Evolutionary conservation across 1,139 yeast species (phyloP).

Genomic region (Suhomyces anneliseae): DNA sequence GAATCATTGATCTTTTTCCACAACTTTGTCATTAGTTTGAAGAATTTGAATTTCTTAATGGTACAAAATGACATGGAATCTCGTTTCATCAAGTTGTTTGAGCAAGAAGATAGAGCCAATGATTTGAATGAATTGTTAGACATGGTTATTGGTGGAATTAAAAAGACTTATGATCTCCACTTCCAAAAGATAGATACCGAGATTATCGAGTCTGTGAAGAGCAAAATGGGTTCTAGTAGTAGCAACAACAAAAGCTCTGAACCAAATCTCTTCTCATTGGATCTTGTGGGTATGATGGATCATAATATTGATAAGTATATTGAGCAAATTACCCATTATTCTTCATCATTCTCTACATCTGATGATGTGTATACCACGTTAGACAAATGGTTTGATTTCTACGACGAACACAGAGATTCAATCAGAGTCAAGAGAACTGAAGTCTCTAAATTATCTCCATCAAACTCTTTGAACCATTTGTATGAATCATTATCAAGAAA

Average conservation of each 20-base stretch:
- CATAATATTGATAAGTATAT: constrained; percentile 28
- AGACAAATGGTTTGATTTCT: constrained; percentile 26
- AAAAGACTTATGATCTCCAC: constrained; percentile 10
- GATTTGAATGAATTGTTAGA: constrained; percentile 6
- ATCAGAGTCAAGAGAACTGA: constrained; percentile 11
- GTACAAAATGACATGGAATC: constrained; percentile 11
- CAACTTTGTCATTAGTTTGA: constrained; percentile 25
- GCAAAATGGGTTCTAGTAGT: neutral
- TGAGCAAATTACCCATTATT: constrained; percentile 10
- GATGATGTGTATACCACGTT: constrained; percentile 17
- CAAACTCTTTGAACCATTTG: constrained; percentile 16
- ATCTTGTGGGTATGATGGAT: constrained; percentile 28
- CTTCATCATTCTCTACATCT: constrained; percentile 3
- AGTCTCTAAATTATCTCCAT: constrained; percentile 9
- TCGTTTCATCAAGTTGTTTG: constrained; percentile 5
- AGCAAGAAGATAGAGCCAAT: neutral
- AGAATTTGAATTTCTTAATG: constrained; percentile 17
- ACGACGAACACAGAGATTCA: constrained; percentile 13
- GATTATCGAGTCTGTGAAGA: constrained; percentile 1
- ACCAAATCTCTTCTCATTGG: constrained; percentile 19
- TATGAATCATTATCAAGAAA: constrained; percentile 2
- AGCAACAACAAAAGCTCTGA: neutral
- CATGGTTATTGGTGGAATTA: constrained; percentile 3
- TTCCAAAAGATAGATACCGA: constrained; percentile 3
- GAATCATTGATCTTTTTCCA: constrained; percentile 19